These are phyloP conservation scores for Sporisorium iseilematis-ciliati DNA, from an alignment of 1,284 basidiomycete genomes.

Conservation along the genomic window DNA sequence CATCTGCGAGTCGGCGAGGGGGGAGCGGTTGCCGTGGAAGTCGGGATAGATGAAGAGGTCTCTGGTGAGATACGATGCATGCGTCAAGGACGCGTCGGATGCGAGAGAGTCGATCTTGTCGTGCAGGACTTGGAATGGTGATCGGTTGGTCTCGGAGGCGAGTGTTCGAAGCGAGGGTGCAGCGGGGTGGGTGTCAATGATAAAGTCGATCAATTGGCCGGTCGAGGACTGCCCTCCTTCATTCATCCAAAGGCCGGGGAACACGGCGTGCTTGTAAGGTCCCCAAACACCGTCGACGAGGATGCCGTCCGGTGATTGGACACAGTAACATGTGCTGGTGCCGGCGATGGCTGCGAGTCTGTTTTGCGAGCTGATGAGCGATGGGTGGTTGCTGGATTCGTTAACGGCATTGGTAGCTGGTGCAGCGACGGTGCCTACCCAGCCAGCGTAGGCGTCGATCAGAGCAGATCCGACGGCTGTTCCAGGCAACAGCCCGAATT, in stretches of 20 bases:
- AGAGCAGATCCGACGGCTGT: slow-evolving; percentile 93
- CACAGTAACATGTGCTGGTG: slow-evolving; percentile 94
- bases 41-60: slow-evolving; percentile 95
- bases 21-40: slow-evolving; percentile 87
- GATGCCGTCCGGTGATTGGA: slow-evolving; percentile 76
- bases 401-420: slow-evolving; percentile 73
- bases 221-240: slow-evolving; percentile 98
- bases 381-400: slow-evolving; percentile 71
- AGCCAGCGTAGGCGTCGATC: slow-evolving; percentile 99
- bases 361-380: slow-evolving; percentile 71
- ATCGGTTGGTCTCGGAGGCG: slow-evolving; percentile 71
- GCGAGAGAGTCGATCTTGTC: slow-evolving; percentile 80
- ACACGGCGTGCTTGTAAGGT: slow-evolving; percentile 89
- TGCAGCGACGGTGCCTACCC: slow-evolving; percentile 95
- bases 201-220: slow-evolving; percentile 97
- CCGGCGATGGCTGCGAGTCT: slow-evolving; percentile 93
- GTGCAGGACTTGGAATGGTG: slow-evolving; percentile 76
- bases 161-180: slow-evolving; percentile 78
- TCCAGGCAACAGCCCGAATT: slow-evolving; percentile 87
- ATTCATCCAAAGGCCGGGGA: slow-evolving; percentile 91
- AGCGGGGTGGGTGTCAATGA: slow-evolving; percentile 91
- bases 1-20: slow-evolving; percentile 93
- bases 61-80: slow-evolving; percentile 81
- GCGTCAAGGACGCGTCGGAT: slow-evolving; percentile 70
- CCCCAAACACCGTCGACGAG: slow-evolving; percentile 96